Conservation (phyloP, 148 eudicot genomes). For the Diospyros kaki region DNA sequence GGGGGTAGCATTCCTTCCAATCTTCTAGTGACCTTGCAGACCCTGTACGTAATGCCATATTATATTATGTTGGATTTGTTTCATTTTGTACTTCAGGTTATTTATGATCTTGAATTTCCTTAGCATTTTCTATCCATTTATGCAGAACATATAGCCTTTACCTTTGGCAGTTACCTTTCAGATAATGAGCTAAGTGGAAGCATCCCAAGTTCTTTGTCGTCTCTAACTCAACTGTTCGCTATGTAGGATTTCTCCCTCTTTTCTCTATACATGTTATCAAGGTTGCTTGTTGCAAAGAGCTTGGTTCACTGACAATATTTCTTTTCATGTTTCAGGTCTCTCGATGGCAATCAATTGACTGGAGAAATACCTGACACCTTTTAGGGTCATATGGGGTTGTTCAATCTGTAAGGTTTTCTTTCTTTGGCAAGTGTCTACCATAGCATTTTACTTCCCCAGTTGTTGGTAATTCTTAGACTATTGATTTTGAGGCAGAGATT, state of each 20-base stretch:
- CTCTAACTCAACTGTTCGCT: constrained; percentile 47
- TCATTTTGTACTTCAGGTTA: constrained; percentile 14
- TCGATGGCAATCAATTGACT: constrained; percentile 61
- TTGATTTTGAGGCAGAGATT: constrained; percentile 48
- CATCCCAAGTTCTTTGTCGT: constrained; percentile 67
- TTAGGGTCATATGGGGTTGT: constrained; percentile 45
- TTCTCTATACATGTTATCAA: constrained; percentile 4
- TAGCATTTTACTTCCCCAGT: constrained; percentile 1
- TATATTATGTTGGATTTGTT: too few species aligned
- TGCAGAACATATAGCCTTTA: constrained; percentile 39
- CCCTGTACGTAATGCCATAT: constrained; percentile 65
- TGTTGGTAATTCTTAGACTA: neutral
- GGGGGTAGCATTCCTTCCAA: constrained; percentile 81
- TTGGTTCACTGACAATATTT: constrained; percentile 1
- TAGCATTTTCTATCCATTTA: neutral
- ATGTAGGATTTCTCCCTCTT: constrained; percentile 40
- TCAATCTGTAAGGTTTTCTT: constrained; percentile 56
- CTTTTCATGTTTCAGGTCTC: constrained; percentile 51
- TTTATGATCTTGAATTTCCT: neutral
- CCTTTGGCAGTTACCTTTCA: constrained; percentile 85
- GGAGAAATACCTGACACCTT: constrained; percentile 94
- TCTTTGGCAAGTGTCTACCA: constrained; percentile 8
- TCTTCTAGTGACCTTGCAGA: constrained; percentile 62
- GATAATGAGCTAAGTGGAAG: constrained; percentile 74
- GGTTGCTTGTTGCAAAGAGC: constrained; percentile 1